These are phyloP conservation scores for Paragyromitra xinjiangensis DNA, from an alignment of 495 filamentous ascomycete species.

Conservation along the genomic window DNA sequence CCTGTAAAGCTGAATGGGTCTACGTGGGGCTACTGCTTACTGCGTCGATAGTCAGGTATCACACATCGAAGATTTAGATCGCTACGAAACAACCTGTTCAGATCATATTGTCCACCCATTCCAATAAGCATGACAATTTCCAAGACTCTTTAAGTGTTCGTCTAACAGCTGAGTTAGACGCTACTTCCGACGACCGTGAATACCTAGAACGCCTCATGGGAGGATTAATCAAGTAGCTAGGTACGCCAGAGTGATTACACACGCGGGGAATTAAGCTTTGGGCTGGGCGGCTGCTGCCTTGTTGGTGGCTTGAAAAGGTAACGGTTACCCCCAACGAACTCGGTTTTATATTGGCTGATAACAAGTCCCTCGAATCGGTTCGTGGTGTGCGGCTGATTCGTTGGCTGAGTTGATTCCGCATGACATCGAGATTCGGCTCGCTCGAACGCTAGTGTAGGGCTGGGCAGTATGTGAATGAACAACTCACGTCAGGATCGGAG, in stretches of 20 bases:
- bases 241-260: background rate
- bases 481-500: slow-evolving; percentile 25
- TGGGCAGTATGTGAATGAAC: slow-evolving; percentile 13
- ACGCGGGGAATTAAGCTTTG: slow-evolving; percentile 6
- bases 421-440: slow-evolving; percentile 18
- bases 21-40: slow-evolving; percentile 10
- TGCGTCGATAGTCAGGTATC: slow-evolving; percentile 3
- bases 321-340: background rate
- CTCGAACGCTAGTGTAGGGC: slow-evolving; percentile 18
- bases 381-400: slow-evolving; percentile 26
- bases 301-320: background rate
- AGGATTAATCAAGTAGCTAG: background rate
- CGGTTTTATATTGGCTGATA: background rate
- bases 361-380: slow-evolving; percentile 20
- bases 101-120: background rate
- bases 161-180: background rate
- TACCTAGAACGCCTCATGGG: background rate
- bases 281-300: background rate
- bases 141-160: background rate
- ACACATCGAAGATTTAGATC: background rate
- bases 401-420: background rate
- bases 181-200: background rate
- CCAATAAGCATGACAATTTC: background rate
- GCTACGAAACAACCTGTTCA: background rate
- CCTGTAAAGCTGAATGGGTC: slow-evolving; percentile 15